Evolutionary conservation across 1,284 basidiomycete genomes (phyloP), one percentile per base, ranked within the genome.

Genomic region (Rhodotorula sp.): DNA sequence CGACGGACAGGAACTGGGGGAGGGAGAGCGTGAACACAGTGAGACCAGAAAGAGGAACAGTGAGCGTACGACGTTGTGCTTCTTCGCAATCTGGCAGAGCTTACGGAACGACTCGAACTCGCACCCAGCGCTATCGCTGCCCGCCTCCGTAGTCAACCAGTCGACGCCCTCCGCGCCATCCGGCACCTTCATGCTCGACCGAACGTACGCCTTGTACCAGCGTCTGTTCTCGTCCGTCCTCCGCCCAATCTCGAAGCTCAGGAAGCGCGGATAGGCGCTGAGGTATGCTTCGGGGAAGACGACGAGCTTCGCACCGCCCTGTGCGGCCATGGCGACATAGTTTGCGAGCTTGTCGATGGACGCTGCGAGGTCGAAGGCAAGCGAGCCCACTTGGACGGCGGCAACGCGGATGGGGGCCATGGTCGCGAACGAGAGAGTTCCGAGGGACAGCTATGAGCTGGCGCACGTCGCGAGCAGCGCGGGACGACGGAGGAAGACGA

Each of bases 211-310:
- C 11, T 57, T 66, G 54, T 73, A 80, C 79, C 79, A 80, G 44
- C 75, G 72, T 34, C 79, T 64, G 53, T 75, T 70, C 54, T 76
- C 77, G 11, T 70, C 67, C 16, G 73, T 74, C 46, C 78, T 65
- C 6, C 59, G 58, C 2, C 78, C 78, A 50, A 80, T 75, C 16
- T 60, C 55, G 54, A 80, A 79, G 37, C 72, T 76, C 22, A 79
- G 62, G 22, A 79, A 77, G 24, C 81, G 70, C 2, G 81, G 81
- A 58, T 81, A 81, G 8, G 76, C 79, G 31, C 71, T 73, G 24
- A 81, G 67, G 46, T 88, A 89, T 26, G 87, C 89, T 78, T 90
- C 88, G 4, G 88, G 89, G 75, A 90, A 88, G 22, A 89, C 86
- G 34, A 84, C 86, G 3, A 90, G 77, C 74, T 87, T 83, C 0